These are phyloP conservation scores for Tuber brumale DNA, from an alignment of 495 filamentous ascomycete species.

Conservation along the genomic window DNA sequence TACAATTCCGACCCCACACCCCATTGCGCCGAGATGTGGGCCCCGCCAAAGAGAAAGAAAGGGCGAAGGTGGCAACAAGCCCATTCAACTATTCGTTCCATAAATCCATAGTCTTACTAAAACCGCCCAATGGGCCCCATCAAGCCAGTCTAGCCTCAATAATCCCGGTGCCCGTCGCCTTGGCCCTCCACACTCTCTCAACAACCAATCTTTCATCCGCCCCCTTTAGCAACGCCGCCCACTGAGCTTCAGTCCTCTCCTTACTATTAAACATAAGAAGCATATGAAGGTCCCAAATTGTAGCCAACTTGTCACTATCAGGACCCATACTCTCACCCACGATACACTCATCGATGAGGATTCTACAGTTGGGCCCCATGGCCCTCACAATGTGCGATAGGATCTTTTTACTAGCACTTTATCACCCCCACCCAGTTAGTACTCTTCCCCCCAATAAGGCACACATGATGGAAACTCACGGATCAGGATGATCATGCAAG, in stretches of 20 bases:
- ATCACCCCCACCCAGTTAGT: neutral
- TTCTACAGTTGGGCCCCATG: slow-evolving; percentile 6
- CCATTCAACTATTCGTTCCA: neutral
- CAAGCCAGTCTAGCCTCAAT: neutral
- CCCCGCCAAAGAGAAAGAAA: neutral
- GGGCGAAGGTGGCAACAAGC: neutral
- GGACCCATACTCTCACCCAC: slow-evolving; percentile 10
- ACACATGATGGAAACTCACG: neutral
- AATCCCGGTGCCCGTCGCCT: neutral
- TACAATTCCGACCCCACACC: neutral
- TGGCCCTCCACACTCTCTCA: slow-evolving; percentile 11
- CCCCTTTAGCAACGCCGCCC: slow-evolving; percentile 9
- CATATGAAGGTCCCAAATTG: slow-evolving; percentile 10
- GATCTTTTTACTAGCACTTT: slow-evolving; percentile 1
- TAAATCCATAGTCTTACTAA: neutral
- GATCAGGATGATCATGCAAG: slow-evolving; percentile 29
- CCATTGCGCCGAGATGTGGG: neutral
- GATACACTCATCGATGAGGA: slow-evolving; percentile 10
- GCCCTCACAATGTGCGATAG: slow-evolving; percentile 9
- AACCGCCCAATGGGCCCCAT: neutral
- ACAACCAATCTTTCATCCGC: slow-evolving; percentile 14
- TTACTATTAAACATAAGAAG: slow-evolving; percentile 2
- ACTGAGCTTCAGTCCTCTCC: slow-evolving; percentile 9
- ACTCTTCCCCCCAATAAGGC: neutral
- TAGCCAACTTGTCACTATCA: neutral